Percentiles rank a stretch among this genome's conserved stretches.
phyloP scores from a whole-genome alignment of 2,329 filamentous ascomycete species.

The Colletotrichum spaethianum region DNA sequence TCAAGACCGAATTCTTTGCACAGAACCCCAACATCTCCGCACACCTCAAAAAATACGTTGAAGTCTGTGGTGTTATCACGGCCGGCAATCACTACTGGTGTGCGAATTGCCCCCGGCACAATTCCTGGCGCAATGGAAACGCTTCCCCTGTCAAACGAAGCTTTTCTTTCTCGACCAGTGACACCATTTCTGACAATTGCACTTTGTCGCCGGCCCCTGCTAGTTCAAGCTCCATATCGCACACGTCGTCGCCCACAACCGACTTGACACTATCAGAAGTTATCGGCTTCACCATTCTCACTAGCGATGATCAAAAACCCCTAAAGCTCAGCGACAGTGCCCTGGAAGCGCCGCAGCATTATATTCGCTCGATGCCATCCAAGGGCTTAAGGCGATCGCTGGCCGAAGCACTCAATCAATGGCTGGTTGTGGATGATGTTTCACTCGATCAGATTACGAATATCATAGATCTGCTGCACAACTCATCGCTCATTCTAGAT shows the following conservation, averaged over 20 bases:
- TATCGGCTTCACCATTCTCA: background rate
- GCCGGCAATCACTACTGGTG: conserved; percentile 34
- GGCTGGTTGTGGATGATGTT: conserved; percentile 10
- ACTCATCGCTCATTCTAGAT: conserved; percentile 47
- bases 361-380: conserved; percentile 31
- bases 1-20: conserved; percentile 11
- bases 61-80: conserved; percentile 9
- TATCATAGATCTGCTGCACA: conserved; percentile 25
- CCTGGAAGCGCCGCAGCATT: background rate
- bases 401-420: conserved; percentile 13
- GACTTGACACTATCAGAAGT: background rate
- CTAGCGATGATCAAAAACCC: background rate
- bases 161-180: background rate
- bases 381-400: background rate
- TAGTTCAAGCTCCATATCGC: conserved; percentile 9
- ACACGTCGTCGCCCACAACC: background rate
- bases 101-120: conserved; percentile 19
- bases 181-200: background rate
- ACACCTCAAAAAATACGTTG: conserved; percentile 8
- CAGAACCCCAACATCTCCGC: background rate
- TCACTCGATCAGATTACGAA: conserved; percentile 12
- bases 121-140: conserved; percentile 8
- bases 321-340: background rate
- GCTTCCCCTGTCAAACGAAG: background rate
- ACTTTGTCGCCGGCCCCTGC: background rate